Evolutionary conservation across 192 early-diverging fungal species (phyloP).

Genomic region (Gorgonomyces haynaldii): DNA sequence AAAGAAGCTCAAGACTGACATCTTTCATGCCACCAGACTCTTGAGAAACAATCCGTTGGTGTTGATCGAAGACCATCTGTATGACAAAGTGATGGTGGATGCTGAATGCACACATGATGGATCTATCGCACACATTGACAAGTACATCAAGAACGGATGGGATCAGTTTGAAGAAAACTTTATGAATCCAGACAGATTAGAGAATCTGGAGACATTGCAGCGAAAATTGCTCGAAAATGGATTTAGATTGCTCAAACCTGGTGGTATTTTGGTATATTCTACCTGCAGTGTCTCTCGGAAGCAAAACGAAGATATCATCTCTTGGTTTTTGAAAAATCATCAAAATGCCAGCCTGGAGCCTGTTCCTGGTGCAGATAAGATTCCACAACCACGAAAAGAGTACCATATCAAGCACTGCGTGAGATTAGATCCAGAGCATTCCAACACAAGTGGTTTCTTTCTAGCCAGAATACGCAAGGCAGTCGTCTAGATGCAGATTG

Average conservation of each 20-base stretch:
- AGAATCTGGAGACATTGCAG: constrained; percentile 52
- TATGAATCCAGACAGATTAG: constrained; percentile 47
- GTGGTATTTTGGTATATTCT: constrained; percentile 80
- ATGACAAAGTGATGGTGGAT: constrained; percentile 60
- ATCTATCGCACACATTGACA: constrained; percentile 42
- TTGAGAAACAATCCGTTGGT: constrained; percentile 50
- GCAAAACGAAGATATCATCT: constrained; percentile 83
- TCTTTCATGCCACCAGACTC: constrained; percentile 68
- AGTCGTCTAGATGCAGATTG: too few species aligned
- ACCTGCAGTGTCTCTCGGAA: constrained; percentile 24
- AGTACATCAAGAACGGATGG: constrained; percentile 70
- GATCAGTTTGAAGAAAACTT: constrained; percentile 67
- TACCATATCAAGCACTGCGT: not conserved
- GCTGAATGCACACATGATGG: constrained; percentile 91
- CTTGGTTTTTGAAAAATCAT: constrained; percentile 54
- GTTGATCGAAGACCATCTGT: constrained; percentile 22
- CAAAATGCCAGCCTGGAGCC: not conserved
- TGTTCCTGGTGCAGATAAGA: not conserved
- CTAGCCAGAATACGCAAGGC: not conserved
- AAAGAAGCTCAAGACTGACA: constrained; percentile 24
- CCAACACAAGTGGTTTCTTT: not conserved
- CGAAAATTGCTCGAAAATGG: constrained; percentile 61
- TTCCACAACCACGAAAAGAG: not conserved
- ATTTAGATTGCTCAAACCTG: constrained; percentile 57
- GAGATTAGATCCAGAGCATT: not conserved